Base-by-base conservation (phyloP, 768 basidiomycete genomes). In the Suillus lakei region DNA sequence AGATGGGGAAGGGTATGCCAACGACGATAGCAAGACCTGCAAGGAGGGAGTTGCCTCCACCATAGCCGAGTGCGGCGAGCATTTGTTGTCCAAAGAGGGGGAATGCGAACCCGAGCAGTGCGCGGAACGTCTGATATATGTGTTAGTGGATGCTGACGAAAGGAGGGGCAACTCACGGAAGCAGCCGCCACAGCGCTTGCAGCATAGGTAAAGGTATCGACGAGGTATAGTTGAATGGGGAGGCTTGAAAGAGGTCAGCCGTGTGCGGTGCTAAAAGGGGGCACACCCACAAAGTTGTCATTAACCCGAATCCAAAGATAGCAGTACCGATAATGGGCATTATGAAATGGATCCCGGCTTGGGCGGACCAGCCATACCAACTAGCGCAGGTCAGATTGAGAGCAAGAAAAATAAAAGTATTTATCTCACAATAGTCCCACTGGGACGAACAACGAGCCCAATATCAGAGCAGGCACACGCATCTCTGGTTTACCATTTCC, bases 321-420 rank as follows among this genome's bases (percentile, higher is more conserved):
- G 81, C 83, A 6, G 86, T 81, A 6, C 88, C 88, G 56, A 86
- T 83, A 67, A 91, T 88, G 8, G 90, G 90, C 86, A 91, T 88
- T 38, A 92, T 89, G 90, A 90, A 92, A 69, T 92, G 90, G 0
- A 86, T 67, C 53, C 76, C 76, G 0, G 86, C 85, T 64, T 89
- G 79, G 4, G 91, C 91, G 18, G 90, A 90, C 91, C 91, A 92
- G 23, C 91, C 91, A 70, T 91, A 93, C 91, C 91, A 91, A 66
- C 89, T 90, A 61, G 1, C 53, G 28, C 39, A 34, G 23, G 43
- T 69, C 51, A 70, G 26, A 18, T 15, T 30, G 38, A 28, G 60
- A 38, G 36, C 10, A 16, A 44, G 34, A 62, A 23, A 30, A 30
- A 7, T 28, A 63, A 43, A 36, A 18, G 13, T n/a, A 4, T 13